Evolutionary conservation across 495 filamentous ascomycete genomes (phyloP).

Genomic region (Evansstolkia leycettana): DNA sequence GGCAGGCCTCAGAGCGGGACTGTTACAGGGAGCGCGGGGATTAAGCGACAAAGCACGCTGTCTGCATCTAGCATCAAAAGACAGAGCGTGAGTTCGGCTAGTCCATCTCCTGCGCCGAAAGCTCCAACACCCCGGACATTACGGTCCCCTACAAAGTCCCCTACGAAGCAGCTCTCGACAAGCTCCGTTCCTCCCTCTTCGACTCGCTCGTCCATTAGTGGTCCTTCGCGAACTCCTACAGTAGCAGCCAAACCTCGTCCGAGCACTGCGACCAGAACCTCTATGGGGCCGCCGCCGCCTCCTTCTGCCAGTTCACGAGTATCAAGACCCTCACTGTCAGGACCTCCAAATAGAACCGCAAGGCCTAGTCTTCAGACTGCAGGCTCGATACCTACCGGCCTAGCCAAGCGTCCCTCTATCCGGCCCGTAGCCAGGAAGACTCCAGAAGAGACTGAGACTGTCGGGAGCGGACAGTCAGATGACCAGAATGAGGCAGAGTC

Average conservation of each 20-base stretch:
- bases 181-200: conserved; percentile 43
- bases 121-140: conserved; percentile 32
- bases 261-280: conserved; percentile 40
- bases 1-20: conserved; percentile 21
- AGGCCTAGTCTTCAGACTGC: conserved; percentile 22
- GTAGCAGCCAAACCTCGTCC: conserved; percentile 39
- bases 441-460: conserved; percentile 17
- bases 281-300: conserved; percentile 53
- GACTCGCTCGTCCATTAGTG: conserved; percentile 34
- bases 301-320: conserved; percentile 17
- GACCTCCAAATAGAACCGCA: conserved; percentile 18
- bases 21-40: conserved; percentile 14
- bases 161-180: conserved; percentile 58
- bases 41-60: conserved; percentile 26
- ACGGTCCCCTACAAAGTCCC: conserved; percentile 69
- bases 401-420: conserved; percentile 28
- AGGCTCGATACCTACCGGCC: conserved; percentile 10
- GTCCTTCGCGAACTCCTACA: conserved; percentile 32
- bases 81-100: conserved; percentile 51
- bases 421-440: conserved; percentile 17
- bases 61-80: conserved; percentile 45
- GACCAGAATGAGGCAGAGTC: conserved; percentile 16
- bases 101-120: conserved; percentile 49
- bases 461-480: conserved; percentile 19
- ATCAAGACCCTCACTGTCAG: conserved; percentile 28